Base-by-base conservation (phyloP, 805 yeast species). In the Martiniozyma abietophila region DNA sequence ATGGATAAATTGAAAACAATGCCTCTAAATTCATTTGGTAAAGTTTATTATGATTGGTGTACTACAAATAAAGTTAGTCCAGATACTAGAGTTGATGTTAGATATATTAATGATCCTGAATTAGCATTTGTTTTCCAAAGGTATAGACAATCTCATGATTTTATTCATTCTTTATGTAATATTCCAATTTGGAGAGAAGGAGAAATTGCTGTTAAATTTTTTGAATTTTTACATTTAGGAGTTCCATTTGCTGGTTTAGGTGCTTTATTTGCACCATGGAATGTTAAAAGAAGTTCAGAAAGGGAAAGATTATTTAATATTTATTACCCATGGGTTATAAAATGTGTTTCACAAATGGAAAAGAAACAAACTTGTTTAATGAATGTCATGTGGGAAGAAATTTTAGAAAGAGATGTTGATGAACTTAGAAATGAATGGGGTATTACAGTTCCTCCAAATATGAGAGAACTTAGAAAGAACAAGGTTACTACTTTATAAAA, bases 231-330 rank as follows among this genome's bases (percentile, higher is more conserved):
- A 50, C 89, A 92, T 54, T 71, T 89, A 39, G 94, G 94, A 4
- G 74, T 92, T 29, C 96, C 96, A 10, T 88, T 89, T 94, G 86
- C 96, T 3, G 95, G 95, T 0, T 54, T 92, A 32, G 96, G 96
- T 0, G 88, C 95, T 0, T 47, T 83, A n/a, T 71, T 85, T 43
- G 95, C 96, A 4, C 96, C 96, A 1, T 67, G 80, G 48, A 71
- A 88, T 41, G 66, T 89, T 38, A 76, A 71, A 36, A 41, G 35
- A 22, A 58, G 67, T 2, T 62, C 67, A 32, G 86, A 84, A 48
- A 74, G 76, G 39, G 59, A 68, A 36, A 62, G 88, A 32, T 65
- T 89, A 42, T 61, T 71, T 38, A 71, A 73, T 24, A 71, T 80
- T 9, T 89, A 83, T 52, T 70, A 85, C 45, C 95, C 95, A 3